A percentile compares a stretch with the other conserved stretches of the same genome.
These are phyloP conservation scores for Boletus calvinii DNA, from an alignment of 1,284 basidiomycete genomes.

Conservation along the genomic window DNA sequence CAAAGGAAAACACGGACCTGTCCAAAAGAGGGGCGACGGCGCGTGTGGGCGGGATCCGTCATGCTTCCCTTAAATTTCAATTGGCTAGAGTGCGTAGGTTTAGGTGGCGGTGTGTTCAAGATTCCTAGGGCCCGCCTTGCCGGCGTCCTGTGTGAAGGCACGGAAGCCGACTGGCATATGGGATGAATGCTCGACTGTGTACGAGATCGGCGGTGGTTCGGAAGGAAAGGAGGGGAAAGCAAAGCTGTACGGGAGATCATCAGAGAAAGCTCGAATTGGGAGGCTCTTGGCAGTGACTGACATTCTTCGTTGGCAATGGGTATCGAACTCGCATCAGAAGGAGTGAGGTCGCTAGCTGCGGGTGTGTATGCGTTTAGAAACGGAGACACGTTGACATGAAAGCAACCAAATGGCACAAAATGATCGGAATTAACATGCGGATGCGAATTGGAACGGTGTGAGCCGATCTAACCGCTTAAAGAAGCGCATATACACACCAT, in stretches of 20 bases:
- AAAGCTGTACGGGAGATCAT: conserved; percentile 41
- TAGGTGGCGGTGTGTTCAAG: conserved; percentile 67
- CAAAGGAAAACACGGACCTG: conserved; percentile 36
- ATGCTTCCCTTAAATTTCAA: conserved; percentile 66
- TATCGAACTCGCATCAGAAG: conserved; percentile 45
- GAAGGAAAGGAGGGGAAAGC: conserved; percentile 61
- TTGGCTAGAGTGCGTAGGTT: conserved; percentile 53
- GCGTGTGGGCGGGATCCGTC: conserved; percentile 68
- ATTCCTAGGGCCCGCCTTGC: conserved; percentile 33
- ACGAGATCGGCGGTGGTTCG: conserved; percentile 58
- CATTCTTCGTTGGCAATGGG: conserved; percentile 47
- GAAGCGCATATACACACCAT: conserved; percentile 42
- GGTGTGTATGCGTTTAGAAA: conserved; percentile 33
- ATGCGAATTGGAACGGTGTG: conserved; percentile 13
- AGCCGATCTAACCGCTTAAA: conserved; percentile 19
- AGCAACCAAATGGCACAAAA: not conserved
- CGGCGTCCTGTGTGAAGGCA: conserved; percentile 24
- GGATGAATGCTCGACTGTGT: conserved; percentile 48
- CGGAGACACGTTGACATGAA: not conserved
- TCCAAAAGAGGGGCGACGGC: conserved; percentile 56
- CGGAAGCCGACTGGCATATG: conserved; percentile 25
- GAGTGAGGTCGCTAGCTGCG: conserved; percentile 47
- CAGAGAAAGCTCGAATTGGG: conserved; percentile 23
- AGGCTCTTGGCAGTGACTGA: conserved; percentile 26
- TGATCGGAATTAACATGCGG: conserved; percentile 9